Evolutionary conservation across 148 eudicot species (phyloP), one percentile per base, ranked within the genome.

Genomic region (Bassia scoparia): DNA sequence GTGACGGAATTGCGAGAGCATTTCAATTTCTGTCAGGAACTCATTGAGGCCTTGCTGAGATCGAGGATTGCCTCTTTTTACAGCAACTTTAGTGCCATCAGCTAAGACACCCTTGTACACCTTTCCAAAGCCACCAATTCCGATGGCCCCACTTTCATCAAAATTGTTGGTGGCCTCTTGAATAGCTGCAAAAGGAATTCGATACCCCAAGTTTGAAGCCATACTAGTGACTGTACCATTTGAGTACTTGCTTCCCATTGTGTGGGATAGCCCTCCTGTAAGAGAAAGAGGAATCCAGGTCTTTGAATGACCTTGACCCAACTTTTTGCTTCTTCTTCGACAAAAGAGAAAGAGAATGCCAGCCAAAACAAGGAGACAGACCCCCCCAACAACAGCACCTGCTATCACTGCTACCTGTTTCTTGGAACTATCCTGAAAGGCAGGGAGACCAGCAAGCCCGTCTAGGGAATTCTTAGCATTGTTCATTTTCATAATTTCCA

Each of bases 121-220:
- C 73, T 84, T 85, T 27, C 91, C 88, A 60, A 87, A 87, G 17
- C 91, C 89, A 76, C 91, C 91, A 50, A 82, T 72, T 58, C 91
- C 91, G 66, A 87, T 81, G 13, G 84, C n/a, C 84, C 80, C 72
- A 74, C 71, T 82, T 52, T 88, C 89, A 46, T n/a, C 86, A 62
- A 88, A 88, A 63, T 82, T 85, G 68, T 80, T 85, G 10, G 91
- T 88, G 34, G 84, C n/a, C 87, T 26, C 29, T 82, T 78, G 61
- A n/a, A 88, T 71, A 7, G 79, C 86, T 17, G 75, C 76, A 61
- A 88, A 88, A 83, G 84, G 82, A 63, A 80, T 83, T 29, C 84
- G 83, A 41, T 83, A 81, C 9, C 84, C 77, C 72, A 83, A 59
- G 71, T 85, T 83, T 17, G 86, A 76, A 60, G 71, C 84, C 23